Evolutionary conservation across 768 basidiomycete species (phyloP).

Genomic region (Tephrocybe sp.): DNA sequence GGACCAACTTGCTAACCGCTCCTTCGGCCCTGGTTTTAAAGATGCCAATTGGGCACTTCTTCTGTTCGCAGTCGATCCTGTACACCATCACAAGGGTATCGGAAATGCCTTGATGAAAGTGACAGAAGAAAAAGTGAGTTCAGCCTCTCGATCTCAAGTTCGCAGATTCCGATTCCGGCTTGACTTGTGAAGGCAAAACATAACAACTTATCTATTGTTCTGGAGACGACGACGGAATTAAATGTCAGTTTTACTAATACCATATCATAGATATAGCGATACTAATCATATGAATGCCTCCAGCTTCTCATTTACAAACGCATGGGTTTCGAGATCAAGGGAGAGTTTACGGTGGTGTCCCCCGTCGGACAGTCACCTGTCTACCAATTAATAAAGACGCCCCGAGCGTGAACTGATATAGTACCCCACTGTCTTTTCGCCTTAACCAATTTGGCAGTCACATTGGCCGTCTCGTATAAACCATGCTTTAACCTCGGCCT

Average conservation of each 20-base stretch:
- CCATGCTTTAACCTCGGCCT: no score
- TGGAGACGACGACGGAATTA: constrained; percentile 28
- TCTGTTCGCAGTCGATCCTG: constrained; percentile 27
- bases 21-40: constrained; percentile 21
- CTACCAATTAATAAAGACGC: constrained; percentile 20
- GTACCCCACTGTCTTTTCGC: no score
- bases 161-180: no score
- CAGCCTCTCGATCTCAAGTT: not conserved
- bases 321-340: constrained; percentile 19
- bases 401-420: not conserved
- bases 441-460: no score
- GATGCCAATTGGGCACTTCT: constrained; percentile 27
- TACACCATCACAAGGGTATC: constrained; percentile 30
- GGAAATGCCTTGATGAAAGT: constrained; percentile 25
- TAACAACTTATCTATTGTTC: constrained; percentile 16
- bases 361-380: constrained; percentile 13
- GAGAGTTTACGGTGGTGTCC: constrained; percentile 4
- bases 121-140: constrained; percentile 23
- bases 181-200: constrained; percentile 19
- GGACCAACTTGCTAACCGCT: constrained; percentile 12
- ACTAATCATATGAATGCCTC: not conserved
- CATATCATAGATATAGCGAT: constrained; percentile 5
- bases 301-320: constrained; percentile 17
- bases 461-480: no score
- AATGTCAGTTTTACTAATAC: no score